A percentile compares a stretch with the other conserved stretches of the same genome.
Conservation (phyloP, 2,329 filamentous ascomycete species). For the Tolypocladium guangdongense region DNA sequence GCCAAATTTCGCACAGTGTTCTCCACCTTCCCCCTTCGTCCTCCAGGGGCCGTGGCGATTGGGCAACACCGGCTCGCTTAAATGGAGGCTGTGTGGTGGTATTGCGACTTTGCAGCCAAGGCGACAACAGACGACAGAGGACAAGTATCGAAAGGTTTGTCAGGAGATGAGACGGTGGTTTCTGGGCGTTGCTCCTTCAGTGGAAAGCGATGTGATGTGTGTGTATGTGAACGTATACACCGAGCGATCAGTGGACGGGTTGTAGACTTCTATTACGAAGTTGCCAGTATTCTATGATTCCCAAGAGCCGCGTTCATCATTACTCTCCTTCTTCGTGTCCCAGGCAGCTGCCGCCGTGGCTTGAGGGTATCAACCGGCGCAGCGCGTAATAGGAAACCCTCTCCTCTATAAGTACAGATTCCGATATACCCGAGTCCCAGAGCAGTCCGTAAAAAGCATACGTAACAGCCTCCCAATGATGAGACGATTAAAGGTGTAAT, state of each 20-base stretch:
- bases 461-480: not conserved
- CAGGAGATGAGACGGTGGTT: not conserved
- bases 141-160: not conserved
- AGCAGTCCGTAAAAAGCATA: not conserved
- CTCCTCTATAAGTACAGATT: slow-evolving; percentile 18
- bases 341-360: slow-evolving; percentile 7
- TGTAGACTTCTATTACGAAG: slow-evolving; percentile 4
- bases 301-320: slow-evolving; percentile 3
- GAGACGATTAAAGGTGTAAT: slow-evolving; percentile 2
- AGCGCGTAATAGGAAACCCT: slow-evolving; percentile 6
- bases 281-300: not conserved
- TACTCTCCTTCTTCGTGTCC: slow-evolving; percentile 2
- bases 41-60: too few species aligned
- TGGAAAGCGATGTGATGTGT: not conserved
- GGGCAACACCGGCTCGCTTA: not conserved
- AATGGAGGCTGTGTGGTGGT: not conserved
- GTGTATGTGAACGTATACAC: slow-evolving; percentile 2
- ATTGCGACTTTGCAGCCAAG: too few species aligned
- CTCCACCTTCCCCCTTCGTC: not conserved
- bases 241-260: slow-evolving; percentile 6
- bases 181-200: not conserved
- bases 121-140: not conserved
- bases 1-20: not conserved
- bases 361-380: slow-evolving; percentile 15
- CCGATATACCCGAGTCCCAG: slow-evolving; percentile 7